phyloP scores from a whole-genome alignment of 495 filamentous ascomycete species.

The Aspergillus ostianus region DNA sequence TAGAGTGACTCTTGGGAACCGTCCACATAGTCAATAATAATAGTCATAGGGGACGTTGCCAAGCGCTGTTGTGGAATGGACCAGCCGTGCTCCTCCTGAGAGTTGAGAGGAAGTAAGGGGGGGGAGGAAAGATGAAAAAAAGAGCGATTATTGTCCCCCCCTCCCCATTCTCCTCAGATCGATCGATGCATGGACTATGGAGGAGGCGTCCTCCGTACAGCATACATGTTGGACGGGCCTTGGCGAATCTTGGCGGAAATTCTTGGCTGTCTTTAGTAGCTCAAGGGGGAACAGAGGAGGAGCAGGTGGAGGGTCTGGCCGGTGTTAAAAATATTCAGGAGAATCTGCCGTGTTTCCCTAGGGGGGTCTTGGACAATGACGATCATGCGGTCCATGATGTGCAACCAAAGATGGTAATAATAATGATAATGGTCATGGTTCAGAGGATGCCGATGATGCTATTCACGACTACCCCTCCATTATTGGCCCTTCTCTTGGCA shows the following conservation, averaged over 20 bases:
- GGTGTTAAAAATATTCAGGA: conserved; percentile 4
- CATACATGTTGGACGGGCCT: conserved; percentile 12
- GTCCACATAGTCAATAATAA: neutral
- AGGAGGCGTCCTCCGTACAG: too few species aligned
- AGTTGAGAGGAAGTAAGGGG: conserved; percentile 8
- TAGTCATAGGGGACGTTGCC: conserved; percentile 20
- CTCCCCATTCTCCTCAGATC: conserved; percentile 3
- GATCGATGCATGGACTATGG: conserved; percentile 8
- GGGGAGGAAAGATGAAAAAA: conserved; percentile 3
- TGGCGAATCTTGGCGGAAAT: conserved; percentile 22
- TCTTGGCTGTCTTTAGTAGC: conserved; percentile 19
- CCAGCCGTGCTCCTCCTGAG: conserved; percentile 8
- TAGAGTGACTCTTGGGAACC: too few species aligned
- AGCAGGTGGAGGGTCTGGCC: neutral
- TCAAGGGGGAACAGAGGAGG: neutral
- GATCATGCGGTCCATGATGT: conserved; percentile 19
- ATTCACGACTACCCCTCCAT: conserved; percentile 7
- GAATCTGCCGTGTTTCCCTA: conserved; percentile 17
- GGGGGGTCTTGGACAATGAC: conserved; percentile 12
- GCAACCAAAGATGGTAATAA: neutral
- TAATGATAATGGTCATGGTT: too few species aligned
- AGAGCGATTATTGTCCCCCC: too few species aligned
- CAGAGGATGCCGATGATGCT: neutral
- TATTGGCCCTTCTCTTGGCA: neutral
- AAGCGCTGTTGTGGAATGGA: conserved; percentile 28